Percentiles rank a stretch among this genome's conserved stretches.
Conservation (phyloP, 192 early-diverging fungal genomes). For the Rhizophagus clarus region DNA sequence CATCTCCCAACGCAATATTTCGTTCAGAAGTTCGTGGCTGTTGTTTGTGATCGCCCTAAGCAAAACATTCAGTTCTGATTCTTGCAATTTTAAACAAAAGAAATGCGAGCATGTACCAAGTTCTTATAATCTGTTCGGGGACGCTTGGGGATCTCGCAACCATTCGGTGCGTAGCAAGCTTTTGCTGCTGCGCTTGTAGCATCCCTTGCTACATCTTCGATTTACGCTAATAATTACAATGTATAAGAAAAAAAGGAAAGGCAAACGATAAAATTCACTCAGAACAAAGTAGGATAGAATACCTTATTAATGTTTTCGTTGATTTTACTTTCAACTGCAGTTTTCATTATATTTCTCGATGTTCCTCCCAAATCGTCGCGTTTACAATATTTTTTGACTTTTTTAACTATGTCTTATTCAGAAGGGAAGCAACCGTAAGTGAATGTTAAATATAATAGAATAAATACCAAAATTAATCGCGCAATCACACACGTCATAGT, state of each 20-base stretch:
- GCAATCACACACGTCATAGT: constrained; percentile 21
- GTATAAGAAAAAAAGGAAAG: constrained; percentile 12
- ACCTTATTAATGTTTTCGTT: constrained; percentile 10
- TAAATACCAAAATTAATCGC: constrained; percentile 13
- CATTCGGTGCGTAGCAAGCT: constrained; percentile 10
- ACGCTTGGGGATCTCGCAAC: constrained; percentile 13
- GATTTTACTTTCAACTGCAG: constrained; percentile 5
- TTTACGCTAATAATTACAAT: constrained; percentile 30
- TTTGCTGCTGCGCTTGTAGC: too few relatives aligned
- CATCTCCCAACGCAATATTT: not conserved
- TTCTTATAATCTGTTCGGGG: not conserved
- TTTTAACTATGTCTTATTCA: constrained; percentile 65
- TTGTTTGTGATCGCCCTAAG: not conserved
- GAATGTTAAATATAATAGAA: not conserved
- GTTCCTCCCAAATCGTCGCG: not conserved
- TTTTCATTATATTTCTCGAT: constrained; percentile 3
- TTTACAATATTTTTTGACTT: constrained; percentile 35
- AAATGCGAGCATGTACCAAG: not conserved
- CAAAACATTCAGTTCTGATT: too few relatives aligned
- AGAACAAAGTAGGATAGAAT: constrained; percentile 11
- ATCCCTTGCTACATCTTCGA: too few relatives aligned
- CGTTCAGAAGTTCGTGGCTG: not conserved
- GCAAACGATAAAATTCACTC: constrained; percentile 1
- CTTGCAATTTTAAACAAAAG: too few relatives aligned
- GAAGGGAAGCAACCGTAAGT: constrained; percentile 18